Percentiles rank a stretch among this genome's conserved stretches.
These are phyloP conservation scores for Phytophthora pistaciae DNA, from an alignment of 352 stramenopile genomes.

Conservation along the genomic window DNA sequence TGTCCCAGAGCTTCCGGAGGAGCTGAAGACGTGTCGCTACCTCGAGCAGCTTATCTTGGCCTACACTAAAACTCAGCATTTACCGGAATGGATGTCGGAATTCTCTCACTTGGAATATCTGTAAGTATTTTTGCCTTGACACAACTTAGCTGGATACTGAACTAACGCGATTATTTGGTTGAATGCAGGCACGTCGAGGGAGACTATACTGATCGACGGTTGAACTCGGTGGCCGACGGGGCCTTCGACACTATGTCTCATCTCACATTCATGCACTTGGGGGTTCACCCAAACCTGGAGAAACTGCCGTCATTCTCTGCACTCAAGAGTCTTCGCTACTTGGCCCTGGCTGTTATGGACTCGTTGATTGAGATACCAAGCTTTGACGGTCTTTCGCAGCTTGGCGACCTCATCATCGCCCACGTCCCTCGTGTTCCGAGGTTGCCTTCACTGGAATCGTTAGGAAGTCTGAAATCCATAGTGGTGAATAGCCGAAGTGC, in stretches of 20 bases:
- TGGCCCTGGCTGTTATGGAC: conserved; percentile 33
- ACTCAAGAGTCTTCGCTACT: conserved; percentile 26
- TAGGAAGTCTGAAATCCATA: conserved; percentile 28
- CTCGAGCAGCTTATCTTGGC: conserved; percentile 50
- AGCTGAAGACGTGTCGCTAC: conserved; percentile 39
- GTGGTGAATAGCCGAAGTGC: conserved; percentile 26
- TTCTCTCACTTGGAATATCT: conserved; percentile 49
- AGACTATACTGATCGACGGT: conserved; percentile 33
- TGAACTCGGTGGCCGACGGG: conserved; percentile 19
- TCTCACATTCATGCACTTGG: conserved; percentile 44
- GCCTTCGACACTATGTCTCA: conserved; percentile 41
- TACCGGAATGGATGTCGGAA: conserved; percentile 40
- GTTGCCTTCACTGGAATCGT: conserved; percentile 28
- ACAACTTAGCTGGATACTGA: not conserved
- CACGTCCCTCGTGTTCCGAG: conserved; percentile 15
- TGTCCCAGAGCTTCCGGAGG: conserved; percentile 42
- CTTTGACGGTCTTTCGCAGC: conserved; percentile 28
- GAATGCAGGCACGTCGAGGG: conserved; percentile 32
- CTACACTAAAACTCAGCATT: conserved; percentile 44
- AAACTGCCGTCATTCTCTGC: conserved; percentile 37
- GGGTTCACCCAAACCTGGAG: conserved; percentile 26
- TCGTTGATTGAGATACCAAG: conserved; percentile 30
- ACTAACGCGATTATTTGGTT: not conserved
- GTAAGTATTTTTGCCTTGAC: conserved; percentile 25
- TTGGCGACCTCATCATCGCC: conserved; percentile 31